Evolutionary conservation across 306 rosid genomes (phyloP).

Genomic region (Vigna trinervia): DNA sequence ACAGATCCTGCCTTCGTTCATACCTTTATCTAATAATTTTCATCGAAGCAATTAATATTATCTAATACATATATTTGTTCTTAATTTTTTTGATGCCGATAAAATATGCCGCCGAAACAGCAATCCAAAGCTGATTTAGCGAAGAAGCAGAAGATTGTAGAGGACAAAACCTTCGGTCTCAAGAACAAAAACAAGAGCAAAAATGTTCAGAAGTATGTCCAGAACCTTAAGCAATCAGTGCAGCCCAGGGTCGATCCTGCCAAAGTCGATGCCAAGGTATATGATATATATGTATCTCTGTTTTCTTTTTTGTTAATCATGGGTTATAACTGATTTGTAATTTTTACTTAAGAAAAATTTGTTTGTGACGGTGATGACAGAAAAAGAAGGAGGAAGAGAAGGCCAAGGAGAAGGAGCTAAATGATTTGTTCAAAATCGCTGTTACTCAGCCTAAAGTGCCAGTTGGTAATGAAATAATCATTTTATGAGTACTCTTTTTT

Average conservation of each 20-base stretch:
- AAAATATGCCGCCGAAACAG: slow-evolving; percentile 91
- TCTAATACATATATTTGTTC: background rate
- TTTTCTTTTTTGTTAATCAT: background rate
- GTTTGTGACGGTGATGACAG: slow-evolving; percentile 51
- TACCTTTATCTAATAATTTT: background rate
- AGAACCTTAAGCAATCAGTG: slow-evolving; percentile 72
- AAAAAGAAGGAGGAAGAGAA: slow-evolving; percentile 97
- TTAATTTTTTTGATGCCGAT: slow-evolving; percentile 43
- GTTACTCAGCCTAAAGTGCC: slow-evolving; percentile 96
- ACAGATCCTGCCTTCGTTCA: background rate
- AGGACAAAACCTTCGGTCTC: slow-evolving; percentile 96
- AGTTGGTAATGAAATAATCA: slow-evolving; percentile 58
- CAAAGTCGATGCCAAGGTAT: slow-evolving; percentile 73
- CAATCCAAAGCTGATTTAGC: slow-evolving; percentile 79
- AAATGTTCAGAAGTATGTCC: slow-evolving; percentile 87
- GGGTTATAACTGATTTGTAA: background rate
- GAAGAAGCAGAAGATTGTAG: slow-evolving; percentile 95
- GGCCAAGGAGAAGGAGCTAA: slow-evolving; percentile 92
- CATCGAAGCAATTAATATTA: background rate
- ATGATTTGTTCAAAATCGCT: slow-evolving; percentile 90
- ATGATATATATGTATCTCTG: too few relatives aligned
- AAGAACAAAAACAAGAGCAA: slow-evolving; percentile 96
- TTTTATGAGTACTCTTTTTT: background rate
- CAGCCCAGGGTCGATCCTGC: slow-evolving; percentile 73
- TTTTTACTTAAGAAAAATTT: background rate